Base-by-base conservation (phyloP, 208 protist species). In the Perkinsela sp. region DNA sequence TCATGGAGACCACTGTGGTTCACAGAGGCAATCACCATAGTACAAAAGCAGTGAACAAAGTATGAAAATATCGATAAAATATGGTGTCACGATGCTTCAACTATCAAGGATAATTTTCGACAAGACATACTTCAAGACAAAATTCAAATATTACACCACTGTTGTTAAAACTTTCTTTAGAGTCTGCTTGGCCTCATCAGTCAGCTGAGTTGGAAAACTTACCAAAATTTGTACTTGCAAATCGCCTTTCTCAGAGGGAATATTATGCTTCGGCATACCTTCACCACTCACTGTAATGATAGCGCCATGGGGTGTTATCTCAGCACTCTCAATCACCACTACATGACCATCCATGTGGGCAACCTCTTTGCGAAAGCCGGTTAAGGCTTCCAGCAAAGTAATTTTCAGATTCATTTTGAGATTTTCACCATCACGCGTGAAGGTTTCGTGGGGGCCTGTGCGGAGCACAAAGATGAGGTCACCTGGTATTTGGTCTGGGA, bases 191-290 rank as follows among this genome's bases (percentile, higher is more conserved):
- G 86, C 80, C 66, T 76, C 76, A 31, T 72, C 69, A 1, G 82
- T 83, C 1, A 91, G 73, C 2, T 30, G 66, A 6, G 68, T 69
- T 0, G 90, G 90, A 66, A 95, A 77, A 1, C 78, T 67, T 67
- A 93, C 86, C 29, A 76, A 71, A 48, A 93, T 74, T 16, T 73
- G 72, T 40, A 94, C 80, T 75, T 88, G 90, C 0, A 96, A 74
- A 73, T 94, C 86, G 1, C 92, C 92, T 0, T 75, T 70, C 74
- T 92, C 81, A 0, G 83, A 90, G 0, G 86, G 78, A 30, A 86
- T 75, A 69, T 88, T 69, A 65, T 90, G 78, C 65, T 79, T 74
- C 2, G 92, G 90, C 86, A 96, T 93, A n/a, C 92, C 92, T 74
- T 92, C 86, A 15, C 88, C 88, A 2, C 31, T 29, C 0, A 93